phyloP scores from a whole-genome alignment of 2,329 filamentous ascomycete species.

The Lasiodiplodia citricola region DNA sequence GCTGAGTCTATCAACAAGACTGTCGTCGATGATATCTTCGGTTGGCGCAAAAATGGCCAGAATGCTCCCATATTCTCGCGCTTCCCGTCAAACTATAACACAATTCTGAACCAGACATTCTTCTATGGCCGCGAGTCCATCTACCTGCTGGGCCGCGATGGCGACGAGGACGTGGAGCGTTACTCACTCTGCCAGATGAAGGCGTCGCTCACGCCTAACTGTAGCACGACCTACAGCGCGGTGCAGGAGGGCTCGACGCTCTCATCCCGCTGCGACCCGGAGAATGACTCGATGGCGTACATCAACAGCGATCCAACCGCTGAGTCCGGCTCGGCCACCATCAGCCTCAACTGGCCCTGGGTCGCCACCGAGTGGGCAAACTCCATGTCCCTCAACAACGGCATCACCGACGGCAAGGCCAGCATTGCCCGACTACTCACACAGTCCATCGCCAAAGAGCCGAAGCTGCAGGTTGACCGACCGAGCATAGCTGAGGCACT shows the following conservation, averaged over 20 bases:
- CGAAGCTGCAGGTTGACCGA: slow-evolving; percentile 54
- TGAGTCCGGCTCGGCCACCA: slow-evolving; percentile 56
- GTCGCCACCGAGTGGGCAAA: slow-evolving; percentile 51
- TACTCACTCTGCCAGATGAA: slow-evolving; percentile 73
- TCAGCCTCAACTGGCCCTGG: slow-evolving; percentile 49
- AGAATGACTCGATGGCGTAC: slow-evolving; percentile 62
- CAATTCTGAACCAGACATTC: slow-evolving; percentile 50
- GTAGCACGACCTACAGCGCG: slow-evolving; percentile 64
- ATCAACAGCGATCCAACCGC: slow-evolving; percentile 57
- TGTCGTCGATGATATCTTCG: slow-evolving; percentile 72
- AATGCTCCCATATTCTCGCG: slow-evolving; percentile 56
- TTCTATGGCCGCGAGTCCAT: slow-evolving; percentile 54
- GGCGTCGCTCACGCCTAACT: slow-evolving; percentile 67
- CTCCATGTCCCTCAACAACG: slow-evolving; percentile 50
- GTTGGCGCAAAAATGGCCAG: slow-evolving; percentile 67
- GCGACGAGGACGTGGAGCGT: slow-evolving; percentile 39
- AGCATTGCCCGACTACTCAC: slow-evolving; percentile 52
- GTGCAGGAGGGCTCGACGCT: slow-evolving; percentile 62
- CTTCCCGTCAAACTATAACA: slow-evolving; percentile 68
- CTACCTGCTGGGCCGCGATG: slow-evolving; percentile 63
- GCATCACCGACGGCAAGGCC: slow-evolving; percentile 49
- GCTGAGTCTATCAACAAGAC: slow-evolving; percentile 38
- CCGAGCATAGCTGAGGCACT: slow-evolving; percentile 77
- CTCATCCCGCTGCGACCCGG: slow-evolving; percentile 65
- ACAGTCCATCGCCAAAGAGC: slow-evolving; percentile 48